Evolutionary conservation across 495 filamentous ascomycete species (phyloP).

Genomic region (Hyaloscypha finlandica): DNA sequence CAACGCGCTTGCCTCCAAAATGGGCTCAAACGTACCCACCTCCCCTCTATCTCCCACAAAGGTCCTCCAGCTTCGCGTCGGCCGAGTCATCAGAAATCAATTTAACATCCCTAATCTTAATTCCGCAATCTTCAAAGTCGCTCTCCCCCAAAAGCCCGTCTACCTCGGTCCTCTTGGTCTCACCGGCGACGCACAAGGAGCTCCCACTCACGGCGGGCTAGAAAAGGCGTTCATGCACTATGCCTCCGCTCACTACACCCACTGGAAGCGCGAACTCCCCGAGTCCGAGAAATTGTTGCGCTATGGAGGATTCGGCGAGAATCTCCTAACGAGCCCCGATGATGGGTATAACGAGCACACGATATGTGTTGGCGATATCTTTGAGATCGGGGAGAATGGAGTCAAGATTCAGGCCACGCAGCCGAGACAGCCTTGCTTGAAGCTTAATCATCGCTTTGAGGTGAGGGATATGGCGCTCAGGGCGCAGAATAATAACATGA

Average conservation of each 20-base stretch:
- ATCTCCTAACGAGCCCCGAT: conserved; percentile 48
- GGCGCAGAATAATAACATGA: conserved; percentile 46
- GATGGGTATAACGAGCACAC: conserved; percentile 54
- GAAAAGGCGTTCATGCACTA: conserved; percentile 59
- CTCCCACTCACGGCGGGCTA: conserved; percentile 48
- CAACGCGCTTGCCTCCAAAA: background rate
- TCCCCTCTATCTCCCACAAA: background rate
- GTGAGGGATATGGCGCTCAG: conserved; percentile 52
- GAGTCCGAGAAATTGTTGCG: conserved; percentile 41
- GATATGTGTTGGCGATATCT: conserved; percentile 55
- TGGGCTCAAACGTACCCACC: background rate
- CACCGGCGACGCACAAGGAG: conserved; percentile 54
- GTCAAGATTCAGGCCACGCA: conserved; percentile 41
- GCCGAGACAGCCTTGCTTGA: conserved; percentile 54
- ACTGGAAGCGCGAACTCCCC: conserved; percentile 42
- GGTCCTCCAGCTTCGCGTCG: background rate
- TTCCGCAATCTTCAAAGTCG: background rate
- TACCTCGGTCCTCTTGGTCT: conserved; percentile 44
- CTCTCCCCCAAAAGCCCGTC: conserved; percentile 30
- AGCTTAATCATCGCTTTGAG: conserved; percentile 53
- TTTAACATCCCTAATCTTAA: background rate
- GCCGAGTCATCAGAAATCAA: background rate
- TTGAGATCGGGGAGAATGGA: conserved; percentile 45
- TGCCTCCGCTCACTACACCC: conserved; percentile 50
- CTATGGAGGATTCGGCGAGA: conserved; percentile 56